phyloP scores from a whole-genome alignment of 2,329 filamentous ascomycete genomes.

The Ceratocystiopsis sp. region DNA sequence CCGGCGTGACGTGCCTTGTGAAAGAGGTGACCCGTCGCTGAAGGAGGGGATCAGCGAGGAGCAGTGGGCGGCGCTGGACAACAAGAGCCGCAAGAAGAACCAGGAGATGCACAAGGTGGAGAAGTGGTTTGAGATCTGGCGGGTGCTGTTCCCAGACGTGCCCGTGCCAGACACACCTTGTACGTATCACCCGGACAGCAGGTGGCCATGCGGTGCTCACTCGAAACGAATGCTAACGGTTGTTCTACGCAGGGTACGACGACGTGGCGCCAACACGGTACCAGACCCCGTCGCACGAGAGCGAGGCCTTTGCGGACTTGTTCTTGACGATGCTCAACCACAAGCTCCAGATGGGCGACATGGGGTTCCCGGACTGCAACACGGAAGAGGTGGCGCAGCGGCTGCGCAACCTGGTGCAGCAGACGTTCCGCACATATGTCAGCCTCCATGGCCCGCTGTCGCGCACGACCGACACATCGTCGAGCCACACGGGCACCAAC shows the following conservation, averaged over 20 bases:
- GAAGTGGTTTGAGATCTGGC: conserved; percentile 16
- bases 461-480: conserved; percentile 9
- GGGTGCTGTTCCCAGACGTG: conserved; percentile 11
- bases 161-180: conserved; percentile 11
- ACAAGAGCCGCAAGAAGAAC: conserved; percentile 14
- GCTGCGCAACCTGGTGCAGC: conserved; percentile 9
- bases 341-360: conserved; percentile 12
- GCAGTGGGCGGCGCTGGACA: conserved; percentile 13
- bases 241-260: conserved; percentile 9
- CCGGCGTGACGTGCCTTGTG: conserved; percentile 9
- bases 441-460: conserved; percentile 8
- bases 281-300: conserved; percentile 8
- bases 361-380: conserved; percentile 2
- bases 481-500: no score
- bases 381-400: conserved; percentile 8
- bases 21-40: conserved; percentile 9
- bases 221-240: no score
- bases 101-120: conserved; percentile 14
- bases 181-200: conserved; percentile 5
- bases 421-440: conserved; percentile 11
- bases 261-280: conserved; percentile 1
- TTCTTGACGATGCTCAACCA: conserved; percentile 13
- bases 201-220: no score
- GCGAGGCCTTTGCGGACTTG: conserved; percentile 11
- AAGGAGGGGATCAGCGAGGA: conserved; percentile 13